Conservation (phyloP, 495 filamentous ascomycete species). For the Rostrohypoxylon terebratum region DNA sequence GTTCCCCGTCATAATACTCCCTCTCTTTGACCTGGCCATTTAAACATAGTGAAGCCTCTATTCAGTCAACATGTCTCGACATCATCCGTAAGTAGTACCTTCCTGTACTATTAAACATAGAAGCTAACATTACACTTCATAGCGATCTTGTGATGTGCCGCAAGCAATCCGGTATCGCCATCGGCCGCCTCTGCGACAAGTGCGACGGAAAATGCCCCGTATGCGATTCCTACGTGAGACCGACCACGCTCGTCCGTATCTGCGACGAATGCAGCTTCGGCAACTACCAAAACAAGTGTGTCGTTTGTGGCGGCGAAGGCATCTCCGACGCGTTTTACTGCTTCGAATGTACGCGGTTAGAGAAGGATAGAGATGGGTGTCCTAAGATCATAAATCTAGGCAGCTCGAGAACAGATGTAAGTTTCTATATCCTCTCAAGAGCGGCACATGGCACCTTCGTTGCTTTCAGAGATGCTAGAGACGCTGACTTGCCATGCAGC, state of each 20-base stretch:
- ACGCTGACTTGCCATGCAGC: slow-evolving; percentile 51
- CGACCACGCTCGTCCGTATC: slow-evolving; percentile 95
- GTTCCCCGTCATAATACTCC: slow-evolving; percentile 3
- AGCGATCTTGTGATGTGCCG: slow-evolving; percentile 99
- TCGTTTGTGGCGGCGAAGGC: slow-evolving; percentile 97
- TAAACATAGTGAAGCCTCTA: slow-evolving; percentile 19
- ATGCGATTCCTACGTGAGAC: slow-evolving; percentile 98
- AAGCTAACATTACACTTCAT: slow-evolving; percentile 40
- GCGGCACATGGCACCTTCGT: neutral
- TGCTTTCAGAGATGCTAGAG: neutral
- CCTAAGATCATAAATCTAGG: slow-evolving; percentile 99
- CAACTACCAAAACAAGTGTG: slow-evolving; percentile 99
- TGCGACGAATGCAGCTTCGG: slow-evolving; percentile 99
- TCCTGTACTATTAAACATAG: slow-evolving; percentile 51
- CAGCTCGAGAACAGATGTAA: slow-evolving; percentile 92
- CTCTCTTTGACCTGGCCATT: neutral
- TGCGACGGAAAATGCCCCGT: slow-evolving; percentile 99
- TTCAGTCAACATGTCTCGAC: slow-evolving; percentile 71
- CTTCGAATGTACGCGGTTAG: slow-evolving; percentile 96
- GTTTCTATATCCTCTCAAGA: slow-evolving; percentile 35
- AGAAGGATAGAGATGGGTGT: slow-evolving; percentile 98
- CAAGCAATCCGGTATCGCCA: slow-evolving; percentile 97
- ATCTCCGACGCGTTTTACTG: slow-evolving; percentile 99
- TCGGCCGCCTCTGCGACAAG: slow-evolving; percentile 99
- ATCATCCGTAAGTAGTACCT: slow-evolving; percentile 75